Base-by-base conservation (phyloP, 2,329 filamentous ascomycete genomes). In the Acephala macrosclerotiorum region DNA sequence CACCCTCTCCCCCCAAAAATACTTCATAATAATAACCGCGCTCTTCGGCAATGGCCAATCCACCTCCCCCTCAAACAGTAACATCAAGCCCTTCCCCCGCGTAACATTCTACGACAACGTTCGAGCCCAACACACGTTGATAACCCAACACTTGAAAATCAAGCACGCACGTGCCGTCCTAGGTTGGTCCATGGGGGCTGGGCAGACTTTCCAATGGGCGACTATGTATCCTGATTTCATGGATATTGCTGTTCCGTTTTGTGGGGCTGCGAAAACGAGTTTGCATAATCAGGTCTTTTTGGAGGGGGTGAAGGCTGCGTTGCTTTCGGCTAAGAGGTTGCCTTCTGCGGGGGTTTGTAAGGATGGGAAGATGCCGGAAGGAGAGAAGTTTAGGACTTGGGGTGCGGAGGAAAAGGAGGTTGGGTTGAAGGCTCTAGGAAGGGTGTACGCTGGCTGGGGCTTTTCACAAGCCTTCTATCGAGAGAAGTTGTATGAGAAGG, bases 361-460 rank as follows among this genome's bases (percentile, higher is more conserved):
- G n/a, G 80, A 80, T 33, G 82, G 82, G 33, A 65, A 80, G 0
- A 75, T 80, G 6, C 73, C 75, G 1, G 70, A 76, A 16, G 77
- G 76, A 2, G 73, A 80, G 16, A 77, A 80, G 47, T 77, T 81
- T 66, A 76, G 80, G 14, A 72, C 75, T 0, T 90, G 88, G 84
- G 83, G 80, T 2, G 77, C 79, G 0, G 81, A 85, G 59, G 84
- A 90, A 68, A 84, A 76, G 57, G 79, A 81, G 18, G 79, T 81
- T 22, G 89, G 87, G 0, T 74, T 95, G 47, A 93, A 90, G 73
- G 91, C 92, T 0, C 85, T 95, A 64, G 91, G 85, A 0, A 83
- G 91, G 53, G 91, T 89, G 0, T 96, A 96, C 77, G 91, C 92
- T 1, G 92, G 91, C 0, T 96, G 88, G 91, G 92, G 92, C 0